phyloP scores from a whole-genome alignment of 306 rosid genomes.

The Quercus rubra region DNA sequence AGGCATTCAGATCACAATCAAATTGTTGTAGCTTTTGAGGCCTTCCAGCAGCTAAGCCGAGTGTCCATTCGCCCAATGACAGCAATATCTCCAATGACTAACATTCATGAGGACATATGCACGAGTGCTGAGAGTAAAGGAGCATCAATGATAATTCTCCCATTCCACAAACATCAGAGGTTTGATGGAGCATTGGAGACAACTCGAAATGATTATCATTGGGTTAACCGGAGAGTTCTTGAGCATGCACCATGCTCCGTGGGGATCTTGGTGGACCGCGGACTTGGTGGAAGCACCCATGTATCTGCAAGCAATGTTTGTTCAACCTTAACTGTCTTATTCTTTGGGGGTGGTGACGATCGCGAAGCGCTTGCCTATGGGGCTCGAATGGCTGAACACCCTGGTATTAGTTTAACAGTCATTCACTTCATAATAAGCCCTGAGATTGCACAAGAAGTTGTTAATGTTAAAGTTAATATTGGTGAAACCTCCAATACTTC shows the following conservation, averaged over 20 bases:
- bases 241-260: constrained; percentile 63
- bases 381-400: constrained; percentile 62
- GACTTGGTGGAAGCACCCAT: constrained; percentile 63
- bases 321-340: constrained; percentile 34
- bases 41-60: constrained; percentile 46
- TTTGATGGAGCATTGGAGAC: constrained; percentile 55
- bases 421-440: constrained; percentile 26
- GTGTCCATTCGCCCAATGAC: constrained; percentile 72
- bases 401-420: constrained; percentile 47
- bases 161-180: constrained; percentile 64
- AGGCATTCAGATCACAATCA: constrained; percentile 24
- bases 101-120: constrained; percentile 58
- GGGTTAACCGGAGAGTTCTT: constrained; percentile 47
- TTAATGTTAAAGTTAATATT: constrained; percentile 21
- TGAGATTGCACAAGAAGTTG: constrained; percentile 21
- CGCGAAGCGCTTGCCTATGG: constrained; percentile 68
- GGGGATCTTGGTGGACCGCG: constrained; percentile 68
- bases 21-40: constrained; percentile 58
- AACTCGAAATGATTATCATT: constrained; percentile 37
- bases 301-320: constrained; percentile 50
- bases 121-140: constrained; percentile 42
- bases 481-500: background rate
- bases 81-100: constrained; percentile 46
- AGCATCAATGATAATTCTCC: constrained; percentile 55
- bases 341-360: constrained; percentile 65